A percentile compares a stretch with the other conserved stretches of the same genome.
Conservation (phyloP, 768 basidiomycete species). For the Russula lepida region DNA sequence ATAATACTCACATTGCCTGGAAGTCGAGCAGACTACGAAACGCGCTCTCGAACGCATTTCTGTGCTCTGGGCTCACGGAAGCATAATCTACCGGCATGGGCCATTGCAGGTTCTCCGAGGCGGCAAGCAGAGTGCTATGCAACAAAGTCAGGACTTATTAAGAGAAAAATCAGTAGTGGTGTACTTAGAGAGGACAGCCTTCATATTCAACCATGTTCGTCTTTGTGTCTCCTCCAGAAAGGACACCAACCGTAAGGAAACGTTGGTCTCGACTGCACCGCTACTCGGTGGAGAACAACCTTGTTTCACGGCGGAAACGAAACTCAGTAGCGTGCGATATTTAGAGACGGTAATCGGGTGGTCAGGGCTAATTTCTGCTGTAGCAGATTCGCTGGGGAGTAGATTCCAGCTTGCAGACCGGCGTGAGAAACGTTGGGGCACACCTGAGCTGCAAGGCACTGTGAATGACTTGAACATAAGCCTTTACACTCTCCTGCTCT, state of each 20-base stretch:
- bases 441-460: constrained; percentile 67
- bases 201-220: constrained; percentile 73
- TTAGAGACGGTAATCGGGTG: constrained; percentile 39
- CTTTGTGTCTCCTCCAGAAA: constrained; percentile 58
- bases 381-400: constrained; percentile 45
- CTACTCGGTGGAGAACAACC: constrained; percentile 41
- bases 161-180: neutral
- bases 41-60: constrained; percentile 61
- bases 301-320: constrained; percentile 43
- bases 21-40: constrained; percentile 71
- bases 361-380: constrained; percentile 40
- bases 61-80: constrained; percentile 39
- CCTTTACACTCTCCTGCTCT: constrained; percentile 66
- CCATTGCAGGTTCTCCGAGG: constrained; percentile 79
- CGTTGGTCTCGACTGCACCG: constrained; percentile 31
- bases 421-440: neutral
- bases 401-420: neutral
- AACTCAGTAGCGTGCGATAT: constrained; percentile 54
- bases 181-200: constrained; percentile 52
- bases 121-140: constrained; percentile 49
- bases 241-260: constrained; percentile 48
- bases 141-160: constrained; percentile 6
- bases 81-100: constrained; percentile 66
- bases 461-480: constrained; percentile 69
- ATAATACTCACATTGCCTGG: constrained; percentile 60